A percentile compares a stretch with the other conserved stretches of the same genome.
These are phyloP conservation scores for Penicillium salamii DNA, from an alignment of 495 filamentous ascomycete genomes.

Conservation along the genomic window DNA sequence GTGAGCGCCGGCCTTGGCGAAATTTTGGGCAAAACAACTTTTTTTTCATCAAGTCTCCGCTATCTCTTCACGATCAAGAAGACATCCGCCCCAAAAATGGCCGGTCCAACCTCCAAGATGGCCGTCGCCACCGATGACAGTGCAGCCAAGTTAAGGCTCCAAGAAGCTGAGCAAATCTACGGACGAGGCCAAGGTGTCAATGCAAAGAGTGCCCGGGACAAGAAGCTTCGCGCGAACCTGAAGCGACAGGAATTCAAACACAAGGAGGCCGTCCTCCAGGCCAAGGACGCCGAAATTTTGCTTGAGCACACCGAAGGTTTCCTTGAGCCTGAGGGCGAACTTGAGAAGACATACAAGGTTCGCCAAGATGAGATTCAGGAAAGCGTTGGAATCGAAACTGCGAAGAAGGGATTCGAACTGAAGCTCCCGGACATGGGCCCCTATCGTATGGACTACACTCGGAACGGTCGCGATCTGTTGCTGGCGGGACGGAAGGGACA, in stretches of 20 bases:
- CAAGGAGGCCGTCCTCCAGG: constrained; percentile 71
- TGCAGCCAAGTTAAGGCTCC: constrained; percentile 38
- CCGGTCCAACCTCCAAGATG: constrained; percentile 23
- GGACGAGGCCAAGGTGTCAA: constrained; percentile 73
- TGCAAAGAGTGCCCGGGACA: constrained; percentile 65
- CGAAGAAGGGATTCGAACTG: constrained; percentile 89
- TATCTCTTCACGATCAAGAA: constrained; percentile 9
- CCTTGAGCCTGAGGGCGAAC: constrained; percentile 80
- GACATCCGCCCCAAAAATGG: constrained; percentile 19
- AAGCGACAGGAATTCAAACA: constrained; percentile 75
- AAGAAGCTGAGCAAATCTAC: constrained; percentile 74
- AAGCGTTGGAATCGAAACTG: constrained; percentile 73
- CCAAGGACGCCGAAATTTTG: constrained; percentile 93
- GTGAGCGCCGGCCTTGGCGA: constrained; percentile 32
- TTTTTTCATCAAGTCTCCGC: constrained; percentile 11
- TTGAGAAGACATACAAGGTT: constrained; percentile 90
- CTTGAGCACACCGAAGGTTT: constrained; percentile 85
- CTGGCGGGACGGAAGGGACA: constrained; percentile 90
- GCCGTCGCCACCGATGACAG: constrained; percentile 32
- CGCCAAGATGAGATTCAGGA: constrained; percentile 80
- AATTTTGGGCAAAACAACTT: constrained; percentile 24
- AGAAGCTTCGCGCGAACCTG: constrained; percentile 82
- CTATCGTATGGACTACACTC: constrained; percentile 81
- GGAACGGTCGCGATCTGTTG: constrained; percentile 81
- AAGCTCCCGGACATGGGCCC: constrained; percentile 80